Conservation (phyloP, 768 basidiomycete species). For the Plicaturopsis crispa region DNA sequence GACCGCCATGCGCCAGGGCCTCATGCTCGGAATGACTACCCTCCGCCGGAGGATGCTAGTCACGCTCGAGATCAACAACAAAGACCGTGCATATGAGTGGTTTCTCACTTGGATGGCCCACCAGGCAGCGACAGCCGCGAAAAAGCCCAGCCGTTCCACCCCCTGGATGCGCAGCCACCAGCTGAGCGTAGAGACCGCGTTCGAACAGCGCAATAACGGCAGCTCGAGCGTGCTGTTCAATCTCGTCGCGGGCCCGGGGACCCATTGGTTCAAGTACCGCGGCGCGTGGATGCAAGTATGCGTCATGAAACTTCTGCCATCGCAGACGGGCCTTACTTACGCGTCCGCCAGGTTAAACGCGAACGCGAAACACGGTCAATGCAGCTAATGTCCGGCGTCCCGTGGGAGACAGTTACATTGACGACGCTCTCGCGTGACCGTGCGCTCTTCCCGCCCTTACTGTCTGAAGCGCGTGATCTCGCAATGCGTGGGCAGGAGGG, state of each 20-base stretch:
- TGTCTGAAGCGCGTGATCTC: constrained; percentile 84
- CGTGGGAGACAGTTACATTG: constrained; percentile 96
- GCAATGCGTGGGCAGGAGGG: constrained; percentile 85
- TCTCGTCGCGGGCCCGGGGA: constrained; percentile 93
- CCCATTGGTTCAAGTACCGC: constrained; percentile 84
- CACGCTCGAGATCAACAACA: constrained; percentile 92
- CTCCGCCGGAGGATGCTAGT: constrained; percentile 89
- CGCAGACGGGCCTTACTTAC: too few species aligned
- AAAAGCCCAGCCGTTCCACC: constrained; percentile 16
- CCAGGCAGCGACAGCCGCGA: constrained; percentile 34
- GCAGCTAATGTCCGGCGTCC: constrained; percentile 84
- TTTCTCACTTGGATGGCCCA: constrained; percentile 94
- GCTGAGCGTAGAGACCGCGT: constrained; percentile 88
- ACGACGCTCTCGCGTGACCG: constrained; percentile 90
- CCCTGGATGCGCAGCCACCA: constrained; percentile 78
- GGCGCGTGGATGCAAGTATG: constrained; percentile 94
- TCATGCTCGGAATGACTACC: constrained; percentile 61
- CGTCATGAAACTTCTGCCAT: not conserved
- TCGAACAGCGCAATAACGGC: constrained; percentile 86
- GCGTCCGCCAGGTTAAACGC: constrained; percentile 88
- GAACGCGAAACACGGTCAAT: constrained; percentile 92
- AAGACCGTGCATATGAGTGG: constrained; percentile 94
- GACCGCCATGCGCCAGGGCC: constrained; percentile 63
- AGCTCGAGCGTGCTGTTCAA: constrained; percentile 85
- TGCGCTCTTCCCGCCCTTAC: constrained; percentile 65